Conservation (phyloP, 2,329 filamentous ascomycete species). For the Cucurbitaria berberidis region DNA sequence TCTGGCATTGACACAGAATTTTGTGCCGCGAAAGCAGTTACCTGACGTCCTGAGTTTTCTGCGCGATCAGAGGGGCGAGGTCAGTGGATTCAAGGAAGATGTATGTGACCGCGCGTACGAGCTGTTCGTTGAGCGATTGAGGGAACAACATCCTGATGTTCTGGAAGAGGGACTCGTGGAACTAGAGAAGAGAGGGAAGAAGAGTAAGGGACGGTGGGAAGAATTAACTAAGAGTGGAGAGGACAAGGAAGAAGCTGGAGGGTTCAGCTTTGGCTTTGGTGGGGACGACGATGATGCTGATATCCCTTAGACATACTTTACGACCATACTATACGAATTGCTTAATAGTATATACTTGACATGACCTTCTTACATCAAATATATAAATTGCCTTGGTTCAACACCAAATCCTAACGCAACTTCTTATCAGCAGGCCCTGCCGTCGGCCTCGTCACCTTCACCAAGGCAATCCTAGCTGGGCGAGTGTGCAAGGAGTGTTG, state of each 20-base stretch:
- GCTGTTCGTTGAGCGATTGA: conserved; percentile 74
- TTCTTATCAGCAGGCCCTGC: background rate
- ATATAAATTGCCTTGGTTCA: background rate
- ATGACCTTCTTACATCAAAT: background rate
- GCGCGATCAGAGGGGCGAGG: conserved; percentile 79
- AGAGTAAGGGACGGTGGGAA: conserved; percentile 78
- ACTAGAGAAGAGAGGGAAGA: conserved; percentile 71
- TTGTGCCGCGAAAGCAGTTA: conserved; percentile 79
- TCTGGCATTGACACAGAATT: conserved; percentile 94
- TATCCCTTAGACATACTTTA: conserved; percentile 31
- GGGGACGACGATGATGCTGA: conserved; percentile 59
- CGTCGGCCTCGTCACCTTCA: background rate
- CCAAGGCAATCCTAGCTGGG: background rate
- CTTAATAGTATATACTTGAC: background rate
- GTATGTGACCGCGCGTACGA: conserved; percentile 72
- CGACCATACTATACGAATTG: background rate
- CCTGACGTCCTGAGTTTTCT: conserved; percentile 80
- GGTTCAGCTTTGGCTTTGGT: conserved; percentile 68
- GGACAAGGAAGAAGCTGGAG: conserved; percentile 50
- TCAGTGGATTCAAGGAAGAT: conserved; percentile 80
- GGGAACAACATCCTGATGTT: conserved; percentile 68
- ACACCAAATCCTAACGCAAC: background rate
- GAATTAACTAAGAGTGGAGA: conserved; percentile 67
- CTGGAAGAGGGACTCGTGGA: conserved; percentile 67
- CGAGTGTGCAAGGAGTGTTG: conserved; percentile 25